A percentile compares a stretch with the other conserved stretches of the same genome.
These are phyloP conservation scores for Coleophoma crateriformis DNA, from an alignment of 2,329 filamentous ascomycete species.

Conservation along the genomic window DNA sequence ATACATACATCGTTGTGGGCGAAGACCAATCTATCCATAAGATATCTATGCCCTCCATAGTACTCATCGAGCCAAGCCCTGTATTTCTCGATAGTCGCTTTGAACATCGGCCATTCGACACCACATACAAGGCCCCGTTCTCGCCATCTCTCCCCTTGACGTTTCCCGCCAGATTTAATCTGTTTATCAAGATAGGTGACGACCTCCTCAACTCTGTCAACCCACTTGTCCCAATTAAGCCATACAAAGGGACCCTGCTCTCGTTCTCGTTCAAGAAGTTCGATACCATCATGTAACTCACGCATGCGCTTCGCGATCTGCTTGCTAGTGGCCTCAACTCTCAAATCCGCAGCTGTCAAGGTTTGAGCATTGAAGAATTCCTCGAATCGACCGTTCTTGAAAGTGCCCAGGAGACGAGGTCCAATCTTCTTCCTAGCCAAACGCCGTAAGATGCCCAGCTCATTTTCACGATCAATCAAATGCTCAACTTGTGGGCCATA, in stretches of 20 bases:
- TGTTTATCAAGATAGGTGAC: slow-evolving; percentile 50
- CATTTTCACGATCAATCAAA: slow-evolving; percentile 87
- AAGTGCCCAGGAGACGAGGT: slow-evolving; percentile 83
- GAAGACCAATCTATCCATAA: slow-evolving; percentile 79
- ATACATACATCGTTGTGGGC: slow-evolving; percentile 88
- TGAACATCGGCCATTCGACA: slow-evolving; percentile 76
- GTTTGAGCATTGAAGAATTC: slow-evolving; percentile 85
- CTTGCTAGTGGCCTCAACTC: slow-evolving; percentile 75
- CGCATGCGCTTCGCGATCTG: slow-evolving; percentile 98
- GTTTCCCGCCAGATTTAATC: slow-evolving; percentile 35
- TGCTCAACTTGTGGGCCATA: slow-evolving; percentile 96
- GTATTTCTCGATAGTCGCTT: slow-evolving; percentile 69
- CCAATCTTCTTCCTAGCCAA: slow-evolving; percentile 91
- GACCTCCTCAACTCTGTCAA: slow-evolving; percentile 49
- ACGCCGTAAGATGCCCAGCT: slow-evolving; percentile 79
- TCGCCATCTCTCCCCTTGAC: slow-evolving; percentile 51
- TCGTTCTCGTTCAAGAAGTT: slow-evolving; percentile 73
- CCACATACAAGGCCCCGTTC: slow-evolving; percentile 74
- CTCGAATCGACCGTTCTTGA: slow-evolving; percentile 92
- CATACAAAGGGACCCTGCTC: slow-evolving; percentile 78
- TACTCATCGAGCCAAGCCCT: slow-evolving; percentile 65
- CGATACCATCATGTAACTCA: slow-evolving; percentile 90
- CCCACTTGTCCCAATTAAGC: slow-evolving; percentile 79
- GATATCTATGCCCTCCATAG: slow-evolving; percentile 60
- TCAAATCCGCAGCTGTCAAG: slow-evolving; percentile 70